A percentile compares a stretch with the other conserved stretches of the same genome.
phyloP scores from a whole-genome alignment of 2,329 filamentous ascomycete genomes.

The Trichoderma afroharzianum region DNA sequence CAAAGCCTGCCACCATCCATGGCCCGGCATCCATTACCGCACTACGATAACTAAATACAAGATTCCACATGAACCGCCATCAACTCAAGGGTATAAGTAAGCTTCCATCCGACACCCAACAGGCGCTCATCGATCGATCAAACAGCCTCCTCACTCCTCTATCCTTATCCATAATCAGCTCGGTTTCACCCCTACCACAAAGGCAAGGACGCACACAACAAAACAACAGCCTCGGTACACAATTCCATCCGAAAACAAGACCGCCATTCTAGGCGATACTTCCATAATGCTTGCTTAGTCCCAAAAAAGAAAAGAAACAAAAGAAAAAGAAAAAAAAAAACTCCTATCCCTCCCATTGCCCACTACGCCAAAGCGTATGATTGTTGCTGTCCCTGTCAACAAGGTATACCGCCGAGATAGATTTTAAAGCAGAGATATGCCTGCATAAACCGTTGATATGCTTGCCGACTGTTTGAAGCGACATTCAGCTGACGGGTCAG shows the following conservation, averaged over 20 bases:
- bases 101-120: background rate
- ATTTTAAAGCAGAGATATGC: background rate
- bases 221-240: background rate
- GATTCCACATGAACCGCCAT: background rate
- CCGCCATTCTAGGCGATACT: background rate
- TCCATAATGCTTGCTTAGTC: slow-evolving; percentile 1
- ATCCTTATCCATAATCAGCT: background rate
- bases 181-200: background rate
- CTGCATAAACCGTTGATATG: background rate
- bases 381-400: background rate
- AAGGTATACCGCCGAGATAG: background rate
- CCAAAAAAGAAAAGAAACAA: background rate
- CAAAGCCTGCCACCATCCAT: background rate
- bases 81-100: slow-evolving; percentile 13
- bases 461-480: background rate
- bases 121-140: background rate
- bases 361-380: background rate
- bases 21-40: background rate
- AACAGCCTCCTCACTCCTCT: background rate
- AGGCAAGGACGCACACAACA: background rate
- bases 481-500: background rate
- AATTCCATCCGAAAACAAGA: background rate
- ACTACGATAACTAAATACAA: background rate
- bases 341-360: background rate
- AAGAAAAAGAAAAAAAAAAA: background rate